Conservation (phyloP, 805 yeast species). For the Jamesozyma gamospora region DNA sequence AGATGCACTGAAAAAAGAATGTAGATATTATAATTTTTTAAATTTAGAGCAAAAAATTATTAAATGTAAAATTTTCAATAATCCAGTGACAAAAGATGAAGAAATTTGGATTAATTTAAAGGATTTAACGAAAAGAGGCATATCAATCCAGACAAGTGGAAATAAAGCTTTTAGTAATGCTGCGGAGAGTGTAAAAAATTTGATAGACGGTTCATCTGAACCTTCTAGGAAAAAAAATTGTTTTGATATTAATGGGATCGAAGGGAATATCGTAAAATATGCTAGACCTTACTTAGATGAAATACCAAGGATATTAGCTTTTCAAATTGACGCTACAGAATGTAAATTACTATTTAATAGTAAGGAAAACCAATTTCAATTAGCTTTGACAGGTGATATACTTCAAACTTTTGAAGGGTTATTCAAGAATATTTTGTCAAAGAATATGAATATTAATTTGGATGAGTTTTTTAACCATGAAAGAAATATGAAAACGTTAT, state of each 20-base stretch:
- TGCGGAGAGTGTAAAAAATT: background rate
- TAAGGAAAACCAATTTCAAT: constrained; percentile 17
- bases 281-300: constrained; percentile 40
- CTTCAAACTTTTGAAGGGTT: constrained; percentile 10
- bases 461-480: background rate
- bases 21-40: constrained; percentile 64
- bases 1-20: constrained; percentile 50
- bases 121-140: constrained; percentile 37
- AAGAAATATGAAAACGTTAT: background rate
- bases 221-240: background rate
- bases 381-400: constrained; percentile 13
- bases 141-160: constrained; percentile 4
- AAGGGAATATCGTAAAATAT: constrained; percentile 25
- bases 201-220: background rate
- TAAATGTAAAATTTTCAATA: constrained; percentile 39
- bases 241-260: background rate
- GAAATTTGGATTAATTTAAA: constrained; percentile 47
- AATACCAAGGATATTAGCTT: constrained; percentile 30
- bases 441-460: background rate
- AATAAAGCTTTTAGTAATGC: background rate
- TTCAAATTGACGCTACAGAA: constrained; percentile 33
- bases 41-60: constrained; percentile 64
- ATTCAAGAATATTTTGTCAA: constrained; percentile 8
- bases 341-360: constrained; percentile 27
- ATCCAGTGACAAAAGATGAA: constrained; percentile 41